Base-by-base conservation (phyloP, 768 basidiomycete genomes). In the Jaapia argillacea region DNA sequence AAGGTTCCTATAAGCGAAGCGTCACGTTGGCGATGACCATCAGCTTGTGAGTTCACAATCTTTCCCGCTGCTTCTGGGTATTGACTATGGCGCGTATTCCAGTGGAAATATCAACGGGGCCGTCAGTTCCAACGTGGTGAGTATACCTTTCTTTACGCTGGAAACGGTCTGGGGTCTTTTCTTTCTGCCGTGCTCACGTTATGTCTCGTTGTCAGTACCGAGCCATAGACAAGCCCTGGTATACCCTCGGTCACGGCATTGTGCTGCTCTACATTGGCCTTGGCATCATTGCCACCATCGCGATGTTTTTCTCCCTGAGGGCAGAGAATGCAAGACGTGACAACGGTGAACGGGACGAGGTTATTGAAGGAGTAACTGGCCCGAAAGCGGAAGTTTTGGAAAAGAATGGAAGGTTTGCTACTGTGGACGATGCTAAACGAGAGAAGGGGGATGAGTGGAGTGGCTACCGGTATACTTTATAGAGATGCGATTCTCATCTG, bases 391-490 rank as follows among this genome's bases (percentile, higher is more conserved):
- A 28, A 6, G 41, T 22, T 22, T 36, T 64, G 35, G 68, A 69
- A 49, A 70, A 62, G 58, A 83, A 82, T 44, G 79, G 79, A 13
- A 63, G 67, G 33, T 83, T 68, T 52, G 68, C 59, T 6, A 79
- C 69, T 21, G 63, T 81, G 6, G 77, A 66, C 16, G 81, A 83
- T 1, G 82, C 81, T 35, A 81, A 77, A 62, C 58, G 66, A 44
- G 79, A 77, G 51, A 84, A 81, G 62, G 83, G 82, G 2, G 82
- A 86, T 58, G 59, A 62, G 37, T 85, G 81, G 83, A 83, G 80
- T 52, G 83, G 84, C 20, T 87, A 85, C 56, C 66, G 77, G 51
- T 87, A 86, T 58, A 75, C 64, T 10, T 38, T 38, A 21, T 38
- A 33, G 28, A 10, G 10, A 10, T 33, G 16, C 10, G 28, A 33